A percentile compares a stretch with the other conserved stretches of the same genome.
These are phyloP conservation scores for Andrographis paniculata DNA, from an alignment of 305 asterid genomes.

Conservation along the genomic window DNA sequence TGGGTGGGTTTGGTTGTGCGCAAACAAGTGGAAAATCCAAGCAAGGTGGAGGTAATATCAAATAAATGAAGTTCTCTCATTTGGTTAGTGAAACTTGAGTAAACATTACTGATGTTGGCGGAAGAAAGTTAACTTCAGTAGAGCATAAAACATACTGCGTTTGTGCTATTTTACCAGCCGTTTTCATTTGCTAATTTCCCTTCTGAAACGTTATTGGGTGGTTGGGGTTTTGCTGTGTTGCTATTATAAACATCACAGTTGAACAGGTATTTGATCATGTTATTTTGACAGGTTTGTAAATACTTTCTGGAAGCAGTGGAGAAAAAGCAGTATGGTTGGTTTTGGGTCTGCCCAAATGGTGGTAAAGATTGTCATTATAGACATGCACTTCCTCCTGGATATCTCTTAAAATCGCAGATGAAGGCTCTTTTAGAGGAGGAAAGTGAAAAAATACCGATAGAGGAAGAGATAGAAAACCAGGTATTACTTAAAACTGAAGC, in stretches of 20 bases:
- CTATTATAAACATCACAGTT: conserved; percentile 10
- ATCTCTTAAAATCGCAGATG: conserved; percentile 87
- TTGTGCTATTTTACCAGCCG: neutral
- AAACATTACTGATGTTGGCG: neutral
- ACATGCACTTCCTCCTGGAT: conserved; percentile 95
- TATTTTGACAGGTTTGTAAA: conserved; percentile 65
- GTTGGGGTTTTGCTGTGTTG: conserved; percentile 8
- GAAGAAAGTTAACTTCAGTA: conserved; percentile 12
- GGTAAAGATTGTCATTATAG: conserved; percentile 81
- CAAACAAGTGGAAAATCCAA: neutral
- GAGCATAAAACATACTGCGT: conserved; percentile 2
- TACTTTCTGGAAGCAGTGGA: conserved; percentile 96
- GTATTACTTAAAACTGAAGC: conserved; percentile 25
- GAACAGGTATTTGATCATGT: conserved; percentile 9
- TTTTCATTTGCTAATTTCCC: neutral
- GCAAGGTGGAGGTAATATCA: neutral
- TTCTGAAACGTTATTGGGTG: conserved; percentile 1
- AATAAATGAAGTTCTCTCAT: neutral
- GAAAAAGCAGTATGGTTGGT: conserved; percentile 97
- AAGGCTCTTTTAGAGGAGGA: conserved; percentile 94
- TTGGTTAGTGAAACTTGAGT: conserved; percentile 7
- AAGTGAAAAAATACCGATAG: conserved; percentile 56
- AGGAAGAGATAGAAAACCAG: conserved; percentile 95
- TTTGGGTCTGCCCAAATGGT: conserved; percentile 96
- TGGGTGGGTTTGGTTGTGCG: neutral